Evolutionary conservation across 1,139 yeast genomes (phyloP).

Genomic region (Debaryomyces sp.): DNA sequence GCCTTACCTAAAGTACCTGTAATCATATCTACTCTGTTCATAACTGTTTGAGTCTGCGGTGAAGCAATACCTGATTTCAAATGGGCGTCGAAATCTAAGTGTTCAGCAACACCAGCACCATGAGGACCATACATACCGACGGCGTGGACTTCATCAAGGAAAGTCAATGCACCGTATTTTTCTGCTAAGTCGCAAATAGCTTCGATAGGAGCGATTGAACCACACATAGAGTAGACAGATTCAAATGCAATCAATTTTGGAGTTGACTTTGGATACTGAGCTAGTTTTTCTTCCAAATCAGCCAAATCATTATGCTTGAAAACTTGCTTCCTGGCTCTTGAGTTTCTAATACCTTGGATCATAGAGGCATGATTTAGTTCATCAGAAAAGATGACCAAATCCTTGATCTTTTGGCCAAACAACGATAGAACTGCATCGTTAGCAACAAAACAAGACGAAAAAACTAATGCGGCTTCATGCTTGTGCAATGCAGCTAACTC

Average conservation of each 20-base stretch:
- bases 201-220: slow-evolving; percentile 94
- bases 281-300: slow-evolving; percentile 78
- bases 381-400: slow-evolving; percentile 90
- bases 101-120: slow-evolving; percentile 99
- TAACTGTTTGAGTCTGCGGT: slow-evolving; percentile 56
- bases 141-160: slow-evolving; percentile 97
- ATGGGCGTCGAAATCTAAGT: slow-evolving; percentile 83
- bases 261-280: slow-evolving; percentile 75
- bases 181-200: slow-evolving; percentile 94
- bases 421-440: slow-evolving; percentile 95
- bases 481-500: slow-evolving; percentile 89
- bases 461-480: slow-evolving; percentile 93
- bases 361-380: slow-evolving; percentile 95
- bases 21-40: slow-evolving; percentile 92
- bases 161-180: slow-evolving; percentile 94
- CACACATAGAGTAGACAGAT: slow-evolving; percentile 97
- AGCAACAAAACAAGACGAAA: slow-evolving; percentile 94
- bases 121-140: slow-evolving; percentile 99
- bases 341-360: slow-evolving; percentile 94
- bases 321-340: slow-evolving; percentile 84
- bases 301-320: slow-evolving; percentile 88
- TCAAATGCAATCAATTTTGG: slow-evolving; percentile 98
- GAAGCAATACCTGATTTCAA: slow-evolving; percentile 65
- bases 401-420: slow-evolving; percentile 87
- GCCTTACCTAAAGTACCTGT: slow-evolving; percentile 98